These are phyloP conservation scores for Pichia sp. DNA, from an alignment of 1,139 yeast genomes.

Conservation along the genomic window DNA sequence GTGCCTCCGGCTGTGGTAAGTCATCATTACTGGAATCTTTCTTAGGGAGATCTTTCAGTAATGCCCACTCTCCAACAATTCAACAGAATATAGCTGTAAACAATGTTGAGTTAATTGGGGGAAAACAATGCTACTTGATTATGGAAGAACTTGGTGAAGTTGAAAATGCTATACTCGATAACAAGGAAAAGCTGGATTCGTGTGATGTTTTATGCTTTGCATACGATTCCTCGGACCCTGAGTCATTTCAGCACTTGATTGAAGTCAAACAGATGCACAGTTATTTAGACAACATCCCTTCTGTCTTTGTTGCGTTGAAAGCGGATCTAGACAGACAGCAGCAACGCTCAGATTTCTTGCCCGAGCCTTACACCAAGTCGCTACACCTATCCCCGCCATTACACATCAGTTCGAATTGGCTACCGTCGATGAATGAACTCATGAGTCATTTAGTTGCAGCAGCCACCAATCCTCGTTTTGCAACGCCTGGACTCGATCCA, in stretches of 20 bases:
- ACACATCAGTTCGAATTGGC: slow-evolving; percentile 88
- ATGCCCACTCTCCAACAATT: slow-evolving; percentile 74
- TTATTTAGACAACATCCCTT: slow-evolving; percentile 65
- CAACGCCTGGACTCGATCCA: slow-evolving; percentile 77
- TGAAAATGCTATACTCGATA: slow-evolving; percentile 76
- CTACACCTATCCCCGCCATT: slow-evolving; percentile 69
- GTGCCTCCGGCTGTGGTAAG: slow-evolving; percentile 83
- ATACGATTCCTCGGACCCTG: slow-evolving; percentile 94
- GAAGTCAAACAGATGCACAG: slow-evolving; percentile 59
- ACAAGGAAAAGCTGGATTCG: slow-evolving; percentile 63
- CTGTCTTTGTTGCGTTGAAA: slow-evolving; percentile 83
- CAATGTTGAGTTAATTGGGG: slow-evolving; percentile 91
- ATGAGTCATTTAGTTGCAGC: slow-evolving; percentile 87
- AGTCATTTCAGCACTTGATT: slow-evolving; percentile 79
- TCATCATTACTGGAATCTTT: slow-evolving; percentile 79
- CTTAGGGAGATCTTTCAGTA: slow-evolving; percentile 68
- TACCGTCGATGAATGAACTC: slow-evolving; percentile 76
- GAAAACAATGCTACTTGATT: slow-evolving; percentile 89
- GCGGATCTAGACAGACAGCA: slow-evolving; percentile 96
- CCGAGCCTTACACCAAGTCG: slow-evolving; percentile 76
- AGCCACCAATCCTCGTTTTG: slow-evolving; percentile 69
- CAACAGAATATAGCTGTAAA: slow-evolving; percentile 80
- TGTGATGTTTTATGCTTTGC: slow-evolving; percentile 89
- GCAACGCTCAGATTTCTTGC: slow-evolving; percentile 79
- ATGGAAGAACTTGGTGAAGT: slow-evolving; percentile 86